Evolutionary conservation across 2,329 filamentous ascomycete species (phyloP), one percentile per base, ranked within the genome.

Genomic region (Calycina herbarum): DNA sequence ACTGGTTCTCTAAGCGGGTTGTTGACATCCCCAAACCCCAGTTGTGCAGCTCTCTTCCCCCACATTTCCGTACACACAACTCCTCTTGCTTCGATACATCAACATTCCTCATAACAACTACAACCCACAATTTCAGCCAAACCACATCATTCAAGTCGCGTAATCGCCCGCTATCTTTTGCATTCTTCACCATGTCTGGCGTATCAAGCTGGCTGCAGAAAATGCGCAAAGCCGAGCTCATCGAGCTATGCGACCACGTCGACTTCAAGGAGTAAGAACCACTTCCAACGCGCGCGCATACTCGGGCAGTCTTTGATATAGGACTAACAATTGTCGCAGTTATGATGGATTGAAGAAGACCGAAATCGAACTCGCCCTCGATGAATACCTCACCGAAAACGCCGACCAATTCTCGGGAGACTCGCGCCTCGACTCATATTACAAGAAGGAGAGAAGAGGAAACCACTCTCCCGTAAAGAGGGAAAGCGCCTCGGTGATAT

Each of bases 211-310:
- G 91, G 87, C 84, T 97, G 76, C 86, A 89, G 78, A 85, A 85
- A 77, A 91, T 95, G 84, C 89, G 91, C 82, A 96, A 96, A 84
- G 84, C 83, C 73, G 92, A 94, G 70, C 85, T 97, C 64, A 78
- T 87, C 72, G 89, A 91, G 69, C 83, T 96, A 68, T 92, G 92
- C 66, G 86, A 91, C 70, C 80, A 83, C 58, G 84, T 91, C 68
- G 89, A 89, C 66, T 81, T 94, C 63, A 83, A 86, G 76, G 85
- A 91, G 93, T 96, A 86, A 61, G 65, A 75, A 88, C 85, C 64
- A 68, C 3, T 13, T 63, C 61, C 45, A 33, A 20, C 48, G 61
- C 57, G 33, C 31, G 33, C 40, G 61, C 67, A 64, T 60, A 63
- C 40, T 61, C 62, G 48, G 56, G 62, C 60, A 61, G 42, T 42